Conservation (phyloP, 176 grass and related monocot genomes). For the sorghum (Sorghum bicolor) region Sorghum_bicolor_NCBIv3 NC_012877.2:52136501-52137000, state of each 20-base stretch:
- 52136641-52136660: not conserved
- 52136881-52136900: too few relatives aligned
- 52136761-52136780: not conserved
- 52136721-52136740: not conserved
- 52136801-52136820: not conserved
- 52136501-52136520: not conserved
- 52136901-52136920: too few relatives aligned
- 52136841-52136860: not conserved
- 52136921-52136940: too few relatives aligned
- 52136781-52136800: not conserved
- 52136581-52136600: conserved; percentile 6
- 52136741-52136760: not conserved
- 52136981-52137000: too few relatives aligned
- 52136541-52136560: not conserved
- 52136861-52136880: not conserved
- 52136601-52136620: not conserved
- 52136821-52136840: too few relatives aligned
- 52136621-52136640: not conserved
- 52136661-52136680: too few relatives aligned
- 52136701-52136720: not conserved
- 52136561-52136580: not conserved
- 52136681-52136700: not conserved
- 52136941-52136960: too few relatives aligned
- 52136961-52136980: too few relatives aligned
- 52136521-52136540: not conserved